Evolutionary conservation across 2,329 filamentous ascomycete species (phyloP).

Genomic region (Xylaria sp.): DNA sequence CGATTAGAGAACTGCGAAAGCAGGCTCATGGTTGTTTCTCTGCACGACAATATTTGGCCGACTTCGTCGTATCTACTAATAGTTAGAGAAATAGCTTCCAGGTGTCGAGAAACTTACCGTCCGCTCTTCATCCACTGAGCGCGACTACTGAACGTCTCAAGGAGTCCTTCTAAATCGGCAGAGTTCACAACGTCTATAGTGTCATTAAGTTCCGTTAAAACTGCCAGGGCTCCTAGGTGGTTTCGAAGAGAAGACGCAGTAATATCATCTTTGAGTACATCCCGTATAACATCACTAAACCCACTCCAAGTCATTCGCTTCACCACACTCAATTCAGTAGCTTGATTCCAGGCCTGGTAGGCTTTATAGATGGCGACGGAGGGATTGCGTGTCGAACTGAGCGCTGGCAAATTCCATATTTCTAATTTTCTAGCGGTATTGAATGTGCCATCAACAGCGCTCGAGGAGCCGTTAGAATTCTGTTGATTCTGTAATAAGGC

Average conservation of each 20-base stretch:
- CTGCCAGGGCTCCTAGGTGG: conserved; percentile 71
- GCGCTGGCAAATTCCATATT: conserved; percentile 89
- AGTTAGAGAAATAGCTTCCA: conserved; percentile 38
- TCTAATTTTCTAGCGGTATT: conserved; percentile 83
- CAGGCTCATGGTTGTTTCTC: conserved; percentile 83
- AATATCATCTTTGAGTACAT: conserved; percentile 60
- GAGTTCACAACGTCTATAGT: conserved; percentile 69
- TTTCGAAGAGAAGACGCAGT: conserved; percentile 64
- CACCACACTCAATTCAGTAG: conserved; percentile 64
- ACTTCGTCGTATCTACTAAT: conserved; percentile 75
- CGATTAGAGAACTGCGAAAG: conserved; percentile 76
- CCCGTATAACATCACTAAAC: conserved; percentile 68
- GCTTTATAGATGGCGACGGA: conserved; percentile 79
- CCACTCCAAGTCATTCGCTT: conserved; percentile 70
- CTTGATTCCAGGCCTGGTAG: conserved; percentile 80
- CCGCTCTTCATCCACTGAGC: conserved; percentile 84
- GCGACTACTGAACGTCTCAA: conserved; percentile 71
- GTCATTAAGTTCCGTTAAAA: conserved; percentile 84
- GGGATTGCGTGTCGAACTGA: conserved; percentile 68
- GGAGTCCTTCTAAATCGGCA: conserved; percentile 68
- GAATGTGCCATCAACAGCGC: conserved; percentile 77
- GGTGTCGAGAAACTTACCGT: conserved; percentile 63
- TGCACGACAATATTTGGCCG: conserved; percentile 80
- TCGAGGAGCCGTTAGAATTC: conserved; percentile 64
- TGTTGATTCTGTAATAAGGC: conserved; percentile 77